Percentiles rank a stretch among this genome's conserved stretches.
phyloP scores from a whole-genome alignment of 176 grass and related monocot genomes.

The Bromus sterilis region DNA sequence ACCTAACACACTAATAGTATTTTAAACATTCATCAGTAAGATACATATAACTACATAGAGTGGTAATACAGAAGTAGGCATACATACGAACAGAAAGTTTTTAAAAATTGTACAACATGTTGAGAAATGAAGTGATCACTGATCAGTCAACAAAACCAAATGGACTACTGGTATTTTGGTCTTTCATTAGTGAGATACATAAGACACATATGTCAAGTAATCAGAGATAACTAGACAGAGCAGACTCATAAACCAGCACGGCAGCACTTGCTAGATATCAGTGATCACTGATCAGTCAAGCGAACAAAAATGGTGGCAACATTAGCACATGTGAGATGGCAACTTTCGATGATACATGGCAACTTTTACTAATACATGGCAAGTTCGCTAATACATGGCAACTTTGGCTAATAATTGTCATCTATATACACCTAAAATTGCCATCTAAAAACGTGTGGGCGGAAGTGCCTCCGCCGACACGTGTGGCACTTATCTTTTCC shows the following conservation, averaged over 20 bases:
- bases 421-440: too few relatives aligned
- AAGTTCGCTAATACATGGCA: too few relatives aligned
- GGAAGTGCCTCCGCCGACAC: too few relatives aligned
- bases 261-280: background rate
- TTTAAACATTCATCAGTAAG: background rate
- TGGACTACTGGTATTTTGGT: background rate
- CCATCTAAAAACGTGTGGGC: too few relatives aligned
- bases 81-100: background rate
- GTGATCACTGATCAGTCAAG: background rate
- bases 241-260: background rate
- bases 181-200: background rate
- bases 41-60: background rate
- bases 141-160: background rate
- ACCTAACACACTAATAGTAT: background rate
- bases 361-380: too few relatives aligned
- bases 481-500: too few relatives aligned
- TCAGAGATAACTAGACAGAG: background rate
- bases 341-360: too few relatives aligned
- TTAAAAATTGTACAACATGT: background rate
- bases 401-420: too few relatives aligned
- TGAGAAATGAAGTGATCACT: background rate
- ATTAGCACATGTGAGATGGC: too few relatives aligned
- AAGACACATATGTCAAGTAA: too few relatives aligned
- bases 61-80: background rate
- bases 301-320: too few relatives aligned